phyloP scores from a whole-genome alignment of 2,329 filamentous ascomycete genomes.

The Seiridium cupressi region DNA sequence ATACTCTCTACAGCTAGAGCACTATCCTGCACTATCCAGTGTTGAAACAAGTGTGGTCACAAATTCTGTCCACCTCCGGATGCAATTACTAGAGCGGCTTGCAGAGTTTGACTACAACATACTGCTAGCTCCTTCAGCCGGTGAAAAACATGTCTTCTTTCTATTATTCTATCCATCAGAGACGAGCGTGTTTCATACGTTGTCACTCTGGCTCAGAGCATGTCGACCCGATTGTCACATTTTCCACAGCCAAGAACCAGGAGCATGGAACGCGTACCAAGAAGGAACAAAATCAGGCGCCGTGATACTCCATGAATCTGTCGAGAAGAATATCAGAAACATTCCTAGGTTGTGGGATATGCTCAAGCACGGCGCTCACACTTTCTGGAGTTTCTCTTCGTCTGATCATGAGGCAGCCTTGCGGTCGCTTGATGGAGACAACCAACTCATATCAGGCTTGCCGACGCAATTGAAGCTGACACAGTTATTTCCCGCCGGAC shows the following conservation, averaged over 20 bases:
- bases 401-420: constrained; percentile 1
- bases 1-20: constrained; percentile 11
- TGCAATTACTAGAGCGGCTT: neutral
- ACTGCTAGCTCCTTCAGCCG: neutral
- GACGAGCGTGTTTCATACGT: neutral
- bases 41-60: constrained; percentile 2
- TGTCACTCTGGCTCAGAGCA: constrained; percentile 15
- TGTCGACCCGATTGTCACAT: constrained; percentile 25
- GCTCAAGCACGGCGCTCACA: constrained; percentile 22
- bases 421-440: neutral
- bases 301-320: constrained; percentile 25
- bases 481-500: constrained; percentile 42
- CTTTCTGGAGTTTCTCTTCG: constrained; percentile 9
- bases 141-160: constrained; percentile 6
- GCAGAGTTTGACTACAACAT: neutral
- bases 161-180: neutral
- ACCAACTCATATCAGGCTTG: neutral
- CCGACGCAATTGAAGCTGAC: constrained; percentile 34
- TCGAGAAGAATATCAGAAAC: constrained; percentile 21
- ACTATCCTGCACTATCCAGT: constrained; percentile 18
- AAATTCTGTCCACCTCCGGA: constrained; percentile 1
- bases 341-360: constrained; percentile 23
- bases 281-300: constrained; percentile 24
- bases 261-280: constrained; percentile 25
- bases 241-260: constrained; percentile 19